Conservation (phyloP, 352 stramenopile species). For the Phytopythium kandeliae region DNA sequence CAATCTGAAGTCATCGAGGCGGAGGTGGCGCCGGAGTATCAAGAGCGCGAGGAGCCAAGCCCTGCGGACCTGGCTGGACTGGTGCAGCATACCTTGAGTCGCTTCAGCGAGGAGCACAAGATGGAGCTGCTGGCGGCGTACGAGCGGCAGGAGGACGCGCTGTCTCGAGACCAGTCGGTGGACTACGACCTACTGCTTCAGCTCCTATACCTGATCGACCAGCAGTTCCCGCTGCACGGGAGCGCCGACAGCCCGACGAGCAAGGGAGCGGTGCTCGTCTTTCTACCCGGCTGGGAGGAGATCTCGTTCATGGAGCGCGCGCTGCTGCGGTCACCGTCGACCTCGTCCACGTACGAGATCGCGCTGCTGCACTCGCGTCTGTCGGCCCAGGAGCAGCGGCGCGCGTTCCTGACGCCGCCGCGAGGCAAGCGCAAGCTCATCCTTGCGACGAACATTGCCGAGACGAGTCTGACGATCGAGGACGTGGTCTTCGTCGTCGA, state of each 20-base stretch:
- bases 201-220: constrained; percentile 53
- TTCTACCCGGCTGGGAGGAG: constrained; percentile 78
- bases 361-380: constrained; percentile 70
- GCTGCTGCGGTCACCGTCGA: constrained; percentile 46
- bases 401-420: constrained; percentile 57
- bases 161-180: constrained; percentile 56
- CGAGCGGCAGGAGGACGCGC: constrained; percentile 49
- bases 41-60: constrained; percentile 5
- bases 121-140: constrained; percentile 43
- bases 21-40: neutral
- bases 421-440: constrained; percentile 72
- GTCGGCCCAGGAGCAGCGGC: constrained; percentile 62
- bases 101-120: constrained; percentile 28
- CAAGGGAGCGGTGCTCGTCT: constrained; percentile 79
- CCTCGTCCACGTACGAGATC: constrained; percentile 51
- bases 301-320: constrained; percentile 75
- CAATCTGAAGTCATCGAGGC: neutral
- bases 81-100: constrained; percentile 25
- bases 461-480: constrained; percentile 96
- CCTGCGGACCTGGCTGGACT: constrained; percentile 27
- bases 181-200: constrained; percentile 68
- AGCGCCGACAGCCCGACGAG: constrained; percentile 12
- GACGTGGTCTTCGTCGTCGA: constrained; percentile 91
- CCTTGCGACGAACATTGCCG: constrained; percentile 94
- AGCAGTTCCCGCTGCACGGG: constrained; percentile 43